Base-by-base conservation (phyloP, 768 basidiomycete genomes). In the Chlorophyllum brunneum region DNA sequence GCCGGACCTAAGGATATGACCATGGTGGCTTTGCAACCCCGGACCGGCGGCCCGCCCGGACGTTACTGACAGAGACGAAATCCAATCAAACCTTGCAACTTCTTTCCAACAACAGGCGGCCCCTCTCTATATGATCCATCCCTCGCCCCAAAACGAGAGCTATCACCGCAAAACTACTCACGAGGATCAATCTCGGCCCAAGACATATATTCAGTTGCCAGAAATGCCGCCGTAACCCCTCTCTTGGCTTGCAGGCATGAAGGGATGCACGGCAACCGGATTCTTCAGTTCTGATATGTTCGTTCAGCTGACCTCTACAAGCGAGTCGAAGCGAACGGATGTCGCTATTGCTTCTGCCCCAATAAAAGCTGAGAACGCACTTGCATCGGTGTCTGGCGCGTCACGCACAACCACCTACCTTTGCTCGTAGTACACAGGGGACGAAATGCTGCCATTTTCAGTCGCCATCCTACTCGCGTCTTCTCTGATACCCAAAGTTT, bases 381-480 rank as follows among this genome's bases (percentile, higher is more conserved):
- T 8, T 10, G 1, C 11, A 11, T 10, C 10, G 18, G 26, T 29
- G 9, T 20, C 26, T 27, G 29, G 3, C 13, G 8, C 23, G 16
- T 31, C 26, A 4, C 24, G 6, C 34, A 3, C 48, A 9, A 39
- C 36, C 18, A 29, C 11, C 34, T n/a, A 36, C 34, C n/a, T n/a
- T n/a, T n/a, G n/a, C n/a, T n/a, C n/a, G n/a, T n/a, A n/a, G n/a
- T n/a, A n/a, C n/a, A n/a, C n/a, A 10, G 8, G 24, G 22, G 13
- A 27, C 26, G 11, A 27, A 27, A 47, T 50, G 41, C 36, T 44
- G 13, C 29, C 22, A 11, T 18, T 36, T 26, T 50, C 47, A 29
- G 26, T 46, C n/a, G 36, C 44, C 20, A 30, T 47, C 26, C 30
- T 56, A 22, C 49, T 53, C 34, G 51, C 26, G 29, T 36, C 42